These are phyloP conservation scores for Gigaspora rosea DNA, from an alignment of 192 early-diverging fungal species.

Conservation along the genomic window DNA sequence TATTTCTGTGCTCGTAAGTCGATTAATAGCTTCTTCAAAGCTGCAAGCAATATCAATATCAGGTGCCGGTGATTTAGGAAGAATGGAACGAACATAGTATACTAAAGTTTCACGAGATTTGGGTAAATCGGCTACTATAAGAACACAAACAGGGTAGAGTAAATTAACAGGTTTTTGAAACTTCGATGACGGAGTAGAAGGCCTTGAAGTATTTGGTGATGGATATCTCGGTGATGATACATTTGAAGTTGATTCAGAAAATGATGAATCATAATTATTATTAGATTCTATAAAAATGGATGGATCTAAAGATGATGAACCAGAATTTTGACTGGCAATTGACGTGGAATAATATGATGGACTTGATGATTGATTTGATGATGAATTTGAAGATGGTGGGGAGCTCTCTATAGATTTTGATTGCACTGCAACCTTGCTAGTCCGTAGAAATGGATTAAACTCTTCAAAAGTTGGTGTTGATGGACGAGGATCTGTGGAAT, in stretches of 20 bases:
- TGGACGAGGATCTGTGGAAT: slow-evolving; percentile 40
- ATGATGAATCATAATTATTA: background rate
- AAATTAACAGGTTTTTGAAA: background rate
- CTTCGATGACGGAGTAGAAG: slow-evolving; percentile 12
- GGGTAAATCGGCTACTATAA: slow-evolving; percentile 47
- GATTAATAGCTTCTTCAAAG: slow-evolving; percentile 43
- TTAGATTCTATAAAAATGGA: slow-evolving; percentile 1
- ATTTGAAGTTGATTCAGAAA: background rate
- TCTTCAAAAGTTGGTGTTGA: slow-evolving; percentile 48
- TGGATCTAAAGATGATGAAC: slow-evolving; percentile 12
- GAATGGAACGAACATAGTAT: slow-evolving; percentile 42
- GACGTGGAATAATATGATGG: background rate
- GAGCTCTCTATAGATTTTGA: background rate
- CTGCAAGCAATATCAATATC: slow-evolving; percentile 46
- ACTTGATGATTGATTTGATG: background rate
- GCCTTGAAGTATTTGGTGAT: background rate
- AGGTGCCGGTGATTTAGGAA: slow-evolving; percentile 29
- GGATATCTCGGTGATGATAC: background rate
- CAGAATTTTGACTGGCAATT: background rate
- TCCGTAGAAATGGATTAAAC: slow-evolving; percentile 16
- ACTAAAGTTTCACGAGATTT: slow-evolving; percentile 46
- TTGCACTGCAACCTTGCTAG: slow-evolving; percentile 12
- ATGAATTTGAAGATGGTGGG: background rate
- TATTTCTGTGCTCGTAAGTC: slow-evolving; percentile 13
- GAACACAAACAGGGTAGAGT: slow-evolving; percentile 33